Evolutionary conservation across 2,329 filamentous ascomycete genomes (phyloP).

Genomic region (Colletotrichum orbiculare): DNA sequence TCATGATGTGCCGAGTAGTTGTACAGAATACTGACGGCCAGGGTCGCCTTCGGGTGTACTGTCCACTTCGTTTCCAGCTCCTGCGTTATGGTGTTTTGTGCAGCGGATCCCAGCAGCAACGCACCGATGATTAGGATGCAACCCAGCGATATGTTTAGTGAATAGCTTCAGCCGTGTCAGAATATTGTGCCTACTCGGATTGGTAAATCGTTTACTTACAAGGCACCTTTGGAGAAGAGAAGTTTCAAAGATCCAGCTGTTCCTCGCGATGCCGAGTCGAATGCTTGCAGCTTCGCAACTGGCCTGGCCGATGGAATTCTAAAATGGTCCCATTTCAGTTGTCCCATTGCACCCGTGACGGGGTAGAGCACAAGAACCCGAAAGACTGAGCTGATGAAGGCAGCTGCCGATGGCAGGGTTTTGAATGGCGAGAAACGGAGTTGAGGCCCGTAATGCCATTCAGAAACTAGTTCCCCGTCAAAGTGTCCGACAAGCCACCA

Average conservation of each 20-base stretch:
- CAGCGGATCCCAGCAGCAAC: neutral
- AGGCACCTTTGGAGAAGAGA: neutral
- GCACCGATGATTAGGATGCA: neutral
- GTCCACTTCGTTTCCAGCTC: neutral
- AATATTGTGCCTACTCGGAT: neutral
- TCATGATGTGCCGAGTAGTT: too few relatives aligned
- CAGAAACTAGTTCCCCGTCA: neutral
- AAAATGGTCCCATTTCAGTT: slow-evolving; percentile 16
- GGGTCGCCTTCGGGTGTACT: too few relatives aligned
- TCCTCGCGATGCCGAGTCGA: slow-evolving; percentile 9
- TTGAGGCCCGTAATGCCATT: neutral
- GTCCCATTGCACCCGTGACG: slow-evolving; percentile 7
- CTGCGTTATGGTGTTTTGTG: neutral
- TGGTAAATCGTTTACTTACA: neutral
- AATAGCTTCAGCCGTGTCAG: neutral
- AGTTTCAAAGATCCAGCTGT: neutral
- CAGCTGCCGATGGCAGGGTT: neutral
- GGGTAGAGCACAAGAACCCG: neutral
- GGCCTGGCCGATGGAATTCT: neutral
- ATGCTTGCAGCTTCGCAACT: neutral
- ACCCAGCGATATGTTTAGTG: neutral
- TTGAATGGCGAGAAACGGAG: neutral
- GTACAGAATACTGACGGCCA: too few relatives aligned
- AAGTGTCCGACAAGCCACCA: neutral
- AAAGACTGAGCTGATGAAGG: neutral